Evolutionary conservation across 768 basidiomycete species (phyloP), one percentile per base, ranked within the genome.

Genomic region (Lactarius hengduanensis): DNA sequence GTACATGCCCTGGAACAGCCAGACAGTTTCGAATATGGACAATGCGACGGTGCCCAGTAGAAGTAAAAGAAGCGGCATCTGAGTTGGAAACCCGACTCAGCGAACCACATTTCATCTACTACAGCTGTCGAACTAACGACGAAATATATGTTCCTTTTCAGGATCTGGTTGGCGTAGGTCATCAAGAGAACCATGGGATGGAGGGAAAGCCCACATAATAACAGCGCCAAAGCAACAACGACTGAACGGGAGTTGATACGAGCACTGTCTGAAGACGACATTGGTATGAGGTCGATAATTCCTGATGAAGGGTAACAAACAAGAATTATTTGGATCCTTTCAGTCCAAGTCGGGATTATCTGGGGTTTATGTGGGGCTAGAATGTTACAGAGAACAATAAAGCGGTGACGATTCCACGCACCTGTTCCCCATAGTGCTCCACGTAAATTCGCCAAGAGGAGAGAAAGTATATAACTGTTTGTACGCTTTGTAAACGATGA

Each of bases 401-500:
- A 8, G 20, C 15, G 6, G 4, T n/a, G 20, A 9, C 36, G 26
- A 61, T 28, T 32, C 2, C 10, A 62, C 56, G 34, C 61, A 61
- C 61, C 9, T 13, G 45, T 53, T 57, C n/a, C 9, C 61, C 65
- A 41, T 32, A 58, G 20, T 41, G 18, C 7, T 11, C 36, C 13
- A 62, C 56, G 11, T 66, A 66, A 10, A 47, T 62, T 34, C 28
- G 36, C 61, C 61, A 66, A 34, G 38, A 20, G 28, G 65, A 62
- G 11, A 61, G 16, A 53, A 62, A 57, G 18, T 2, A 57, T 7
- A 58, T 30, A 9, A 34, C 45, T 9, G 61, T 62, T 30, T 66
- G 56, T 20, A 53, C 15, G 45, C 61, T 58, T 57, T 45, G 56
- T 16, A 18, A 4, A 7, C 3, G 56, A 58, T 62, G 56, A 62